These are phyloP conservation scores for Teratosphaeria pseudoeucalypti DNA, from an alignment of 2,329 filamentous ascomycete genomes.

Conservation along the genomic window DNA sequence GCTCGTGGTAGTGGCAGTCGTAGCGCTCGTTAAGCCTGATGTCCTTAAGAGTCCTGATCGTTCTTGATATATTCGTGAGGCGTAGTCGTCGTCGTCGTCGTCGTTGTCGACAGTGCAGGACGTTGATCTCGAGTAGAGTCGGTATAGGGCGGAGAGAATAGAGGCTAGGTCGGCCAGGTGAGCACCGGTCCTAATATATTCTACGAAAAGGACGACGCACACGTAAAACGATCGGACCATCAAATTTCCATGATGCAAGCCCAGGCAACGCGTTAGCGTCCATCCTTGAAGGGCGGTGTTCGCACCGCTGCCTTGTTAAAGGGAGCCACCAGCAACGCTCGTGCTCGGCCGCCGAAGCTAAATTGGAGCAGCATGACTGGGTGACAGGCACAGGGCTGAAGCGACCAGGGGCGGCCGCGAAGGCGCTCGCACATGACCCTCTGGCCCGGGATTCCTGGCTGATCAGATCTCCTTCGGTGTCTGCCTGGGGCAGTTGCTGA, in stretches of 20 bases:
- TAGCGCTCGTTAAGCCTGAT: not conserved
- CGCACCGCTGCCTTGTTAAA: not conserved
- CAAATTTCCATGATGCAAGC: constrained; percentile 1
- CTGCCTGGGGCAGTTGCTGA: not conserved
- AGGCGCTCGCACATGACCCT: not conserved
- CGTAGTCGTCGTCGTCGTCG: not conserved
- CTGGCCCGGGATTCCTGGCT: not conserved
- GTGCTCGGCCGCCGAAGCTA: not conserved
- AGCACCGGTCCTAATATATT: not conserved
- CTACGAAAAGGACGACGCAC: not conserved
- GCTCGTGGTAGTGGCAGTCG: not conserved
- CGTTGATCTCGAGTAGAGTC: not conserved
- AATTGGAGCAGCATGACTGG: not conserved
- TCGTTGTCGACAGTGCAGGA: not conserved
- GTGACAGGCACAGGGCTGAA: not conserved
- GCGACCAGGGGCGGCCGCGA: not conserved
- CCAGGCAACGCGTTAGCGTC: not conserved
- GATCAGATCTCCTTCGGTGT: not conserved
- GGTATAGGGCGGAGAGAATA: not conserved
- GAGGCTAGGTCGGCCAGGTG: not conserved
- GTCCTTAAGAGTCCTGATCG: not conserved
- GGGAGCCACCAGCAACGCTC: not conserved
- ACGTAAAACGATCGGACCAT: not conserved
- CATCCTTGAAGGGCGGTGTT: not conserved
- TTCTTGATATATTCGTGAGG: not conserved